Percentiles rank a stretch among this genome's conserved stretches.
Conservation (phyloP, 208 protist genomes). For the Spongospora subterranea region DNA sequence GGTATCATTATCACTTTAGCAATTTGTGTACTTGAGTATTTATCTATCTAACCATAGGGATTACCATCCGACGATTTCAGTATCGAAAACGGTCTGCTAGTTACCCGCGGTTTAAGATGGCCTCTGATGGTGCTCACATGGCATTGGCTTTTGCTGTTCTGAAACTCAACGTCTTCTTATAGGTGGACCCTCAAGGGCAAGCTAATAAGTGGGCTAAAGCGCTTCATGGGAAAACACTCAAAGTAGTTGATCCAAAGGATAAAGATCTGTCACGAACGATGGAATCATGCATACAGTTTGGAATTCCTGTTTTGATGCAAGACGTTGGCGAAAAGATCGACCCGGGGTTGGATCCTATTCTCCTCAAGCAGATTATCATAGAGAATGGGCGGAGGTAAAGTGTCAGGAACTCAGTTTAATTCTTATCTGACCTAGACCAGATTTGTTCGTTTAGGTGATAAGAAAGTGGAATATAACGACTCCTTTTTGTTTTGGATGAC, state of each 20-base stretch:
- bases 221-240: conserved; percentile 85
- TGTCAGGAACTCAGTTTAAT: background rate
- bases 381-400: conserved; percentile 82
- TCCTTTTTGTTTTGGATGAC: conserved; percentile 97
- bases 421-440: background rate
- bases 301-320: conserved; percentile 93
- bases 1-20: background rate
- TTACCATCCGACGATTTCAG: conserved; percentile 93
- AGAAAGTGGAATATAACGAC: conserved; percentile 94
- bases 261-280: conserved; percentile 89
- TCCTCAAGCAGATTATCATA: conserved; percentile 90
- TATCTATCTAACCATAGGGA: conserved; percentile 68
- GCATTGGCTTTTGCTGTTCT: background rate
- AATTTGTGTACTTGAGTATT: background rate
- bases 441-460: conserved; percentile 93
- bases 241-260: conserved; percentile 91
- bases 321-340: conserved; percentile 96
- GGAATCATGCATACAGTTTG: conserved; percentile 94
- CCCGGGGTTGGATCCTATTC: conserved; percentile 91
- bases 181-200: conserved; percentile 96
- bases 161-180: background rate
- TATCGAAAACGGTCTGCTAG: conserved; percentile 94
- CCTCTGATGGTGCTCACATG: conserved; percentile 87
- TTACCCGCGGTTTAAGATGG: conserved; percentile 90
- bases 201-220: conserved; percentile 98